A percentile compares a stretch with the other conserved stretches of the same genome.
Evolutionary conservation across 176 grass and related monocot genomes (phyloP).

Genomic region (Melocanna baccifera): DNA sequence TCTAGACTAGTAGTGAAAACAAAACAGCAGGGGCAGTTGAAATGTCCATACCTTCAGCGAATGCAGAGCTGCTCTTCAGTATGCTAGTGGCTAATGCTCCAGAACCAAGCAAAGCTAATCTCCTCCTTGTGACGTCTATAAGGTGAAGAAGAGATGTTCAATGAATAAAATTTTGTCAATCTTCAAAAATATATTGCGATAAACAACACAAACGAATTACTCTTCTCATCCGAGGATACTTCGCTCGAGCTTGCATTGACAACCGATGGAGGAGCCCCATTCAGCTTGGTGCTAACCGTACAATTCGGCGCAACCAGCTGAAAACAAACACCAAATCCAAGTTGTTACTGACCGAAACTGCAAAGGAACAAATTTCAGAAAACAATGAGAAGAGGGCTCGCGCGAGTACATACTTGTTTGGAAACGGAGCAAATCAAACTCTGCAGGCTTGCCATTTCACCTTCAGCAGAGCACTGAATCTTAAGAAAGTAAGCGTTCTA

Average conservation of each 20-base stretch:
- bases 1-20: background rate
- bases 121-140: constrained; percentile 61
- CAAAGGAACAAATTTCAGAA: constrained; percentile 1
- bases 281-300: constrained; percentile 16
- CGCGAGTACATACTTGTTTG: constrained; percentile 51
- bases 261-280: constrained; percentile 26
- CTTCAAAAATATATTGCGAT: background rate
- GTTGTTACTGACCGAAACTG: background rate
- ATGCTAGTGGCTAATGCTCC: constrained; percentile 53
- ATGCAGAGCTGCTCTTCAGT: constrained; percentile 35
- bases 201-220: constrained; percentile 24
- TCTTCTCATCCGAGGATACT: constrained; percentile 38
- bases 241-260: constrained; percentile 38
- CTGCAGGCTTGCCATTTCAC: constrained; percentile 64
- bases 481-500: background rate
- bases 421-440: constrained; percentile 50
- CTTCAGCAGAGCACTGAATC: constrained; percentile 1
- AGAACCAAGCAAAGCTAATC: constrained; percentile 56
- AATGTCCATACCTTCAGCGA: constrained; percentile 68
- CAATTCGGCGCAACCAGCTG: constrained; percentile 52
- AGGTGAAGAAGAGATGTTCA: background rate
- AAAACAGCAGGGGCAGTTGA: background rate
- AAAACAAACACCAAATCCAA: constrained; percentile 14
- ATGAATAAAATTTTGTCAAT: background rate
- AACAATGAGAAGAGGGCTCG: background rate